Conservation (phyloP, 441 rosid species). For the Syzygium malaccense region DNA sequence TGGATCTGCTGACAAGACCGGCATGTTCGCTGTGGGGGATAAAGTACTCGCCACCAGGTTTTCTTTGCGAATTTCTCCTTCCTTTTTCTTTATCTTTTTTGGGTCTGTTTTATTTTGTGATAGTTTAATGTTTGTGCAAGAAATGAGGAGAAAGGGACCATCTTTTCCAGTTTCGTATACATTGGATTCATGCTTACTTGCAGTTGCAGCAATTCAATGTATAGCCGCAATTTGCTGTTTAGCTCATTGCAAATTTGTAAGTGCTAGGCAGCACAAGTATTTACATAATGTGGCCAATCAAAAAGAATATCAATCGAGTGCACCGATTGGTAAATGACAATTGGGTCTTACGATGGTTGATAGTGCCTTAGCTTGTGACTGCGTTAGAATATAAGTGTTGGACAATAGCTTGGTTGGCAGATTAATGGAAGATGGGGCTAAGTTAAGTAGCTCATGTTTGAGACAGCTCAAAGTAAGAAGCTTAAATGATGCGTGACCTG, state of each 20-base stretch:
- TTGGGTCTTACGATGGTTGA: not conserved
- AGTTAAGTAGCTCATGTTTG: not conserved
- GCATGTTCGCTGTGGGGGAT: conserved; percentile 75
- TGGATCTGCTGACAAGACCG: conserved; percentile 74
- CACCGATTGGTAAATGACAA: not conserved
- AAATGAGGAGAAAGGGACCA: not conserved
- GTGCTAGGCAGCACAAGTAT: not conserved
- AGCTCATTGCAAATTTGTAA: not conserved
- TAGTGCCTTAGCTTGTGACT: not conserved
- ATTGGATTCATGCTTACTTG: not conserved
- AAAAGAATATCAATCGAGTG: not conserved
- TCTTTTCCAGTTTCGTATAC: not conserved
- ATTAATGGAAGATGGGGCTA: not conserved
- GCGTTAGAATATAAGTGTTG: not conserved
- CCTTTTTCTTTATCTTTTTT: not conserved
- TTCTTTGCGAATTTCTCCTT: not conserved
- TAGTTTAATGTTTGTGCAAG: not conserved
- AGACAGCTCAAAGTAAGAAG: not conserved
- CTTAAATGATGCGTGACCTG: not conserved
- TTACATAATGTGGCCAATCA: not conserved
- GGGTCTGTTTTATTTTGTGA: not conserved
- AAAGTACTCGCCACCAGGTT: conserved; percentile 95
- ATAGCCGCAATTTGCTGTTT: not conserved
- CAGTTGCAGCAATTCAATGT: not conserved
- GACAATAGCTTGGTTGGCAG: not conserved